Base-by-base conservation (phyloP, 352 stramenopile genomes). In the Phytophthora chlamydospora region DNA sequence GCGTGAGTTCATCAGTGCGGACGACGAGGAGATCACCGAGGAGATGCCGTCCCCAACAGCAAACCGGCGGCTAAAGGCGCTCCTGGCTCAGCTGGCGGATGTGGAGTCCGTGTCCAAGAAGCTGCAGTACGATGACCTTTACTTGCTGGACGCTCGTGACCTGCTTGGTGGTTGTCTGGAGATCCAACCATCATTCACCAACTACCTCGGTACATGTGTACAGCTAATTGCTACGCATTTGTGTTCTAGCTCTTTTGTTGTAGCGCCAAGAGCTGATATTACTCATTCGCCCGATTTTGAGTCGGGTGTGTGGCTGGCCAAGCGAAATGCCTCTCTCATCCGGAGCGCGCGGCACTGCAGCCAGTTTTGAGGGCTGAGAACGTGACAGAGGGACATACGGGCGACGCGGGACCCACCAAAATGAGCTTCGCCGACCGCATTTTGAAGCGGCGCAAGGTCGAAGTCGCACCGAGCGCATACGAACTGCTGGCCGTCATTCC, bases 1-100 rank as follows among this genome's bases (percentile, higher is more conserved):
- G 7, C 21, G 36, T 4, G 46, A 64, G 21, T 52, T 41, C 17
- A 34, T 64, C 14, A 32, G 14, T 19, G 16, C 31, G 5, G 44
- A 57, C 16, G 56, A 64, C n/a, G 32, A 63, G 29, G 45, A 51
- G 8, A 6, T 63, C 6, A 29, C 17, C 16, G 45, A 56, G 1
- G 3, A 35, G 35, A 41, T 63, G 21, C 55, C 45, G 16, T 51
- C 35, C 0, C 38, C 35, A 3, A 36, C 31, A 5, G n/a, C 42
- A 16, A 48, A 63, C 17, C 27, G 36, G 3, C 24, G 12, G 32
- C 36, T 64, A 2, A 42, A 57, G 6, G 13, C 38, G 6, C 45
- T 57, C 1, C 19, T 51, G 7, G 19, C 2, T 1, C 10, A 50
- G 32, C 1, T 64, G 31, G 34, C 14, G 1, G 33, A 53, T 31